phyloP scores from a whole-genome alignment of 768 basidiomycete species.

The Lactarius deliciosus region DNA sequence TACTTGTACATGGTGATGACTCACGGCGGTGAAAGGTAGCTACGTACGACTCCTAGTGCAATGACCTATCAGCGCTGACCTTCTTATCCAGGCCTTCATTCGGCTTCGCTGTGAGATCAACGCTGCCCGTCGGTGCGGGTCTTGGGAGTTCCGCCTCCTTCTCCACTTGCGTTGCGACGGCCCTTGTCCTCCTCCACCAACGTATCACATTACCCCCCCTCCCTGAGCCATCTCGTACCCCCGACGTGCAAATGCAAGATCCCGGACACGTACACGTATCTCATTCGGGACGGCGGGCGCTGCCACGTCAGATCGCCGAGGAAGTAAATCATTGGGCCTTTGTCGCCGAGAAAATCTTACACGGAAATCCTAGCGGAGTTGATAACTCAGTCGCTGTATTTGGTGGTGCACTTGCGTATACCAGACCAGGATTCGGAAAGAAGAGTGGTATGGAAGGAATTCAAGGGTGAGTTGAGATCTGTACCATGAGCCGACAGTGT shows the following conservation, averaged over 20 bases:
- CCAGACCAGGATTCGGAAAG: slow-evolving; percentile 72
- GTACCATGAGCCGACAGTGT: not conserved
- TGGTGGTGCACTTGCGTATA: slow-evolving; percentile 91
- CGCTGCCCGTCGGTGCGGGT: slow-evolving; percentile 92
- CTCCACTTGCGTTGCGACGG: slow-evolving; percentile 81
- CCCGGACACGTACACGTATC: slow-evolving; percentile 60
- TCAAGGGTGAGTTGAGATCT: slow-evolving; percentile 57
- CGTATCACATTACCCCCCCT: slow-evolving; percentile 61
- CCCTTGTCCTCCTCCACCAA: slow-evolving; percentile 72
- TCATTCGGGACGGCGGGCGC: slow-evolving; percentile 62
- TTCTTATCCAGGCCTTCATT: slow-evolving; percentile 59
- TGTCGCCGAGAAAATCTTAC: slow-evolving; percentile 91
- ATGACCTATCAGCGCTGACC: not conserved
- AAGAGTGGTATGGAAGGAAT: slow-evolving; percentile 83
- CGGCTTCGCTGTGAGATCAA: slow-evolving; percentile 80
- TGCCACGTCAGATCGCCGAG: slow-evolving; percentile 65
- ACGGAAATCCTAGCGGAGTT: slow-evolving; percentile 96
- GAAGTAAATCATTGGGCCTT: slow-evolving; percentile 93
- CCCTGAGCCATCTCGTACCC: slow-evolving; percentile 45
- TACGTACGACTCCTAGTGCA: slow-evolving; percentile 22
- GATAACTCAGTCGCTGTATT: slow-evolving; percentile 94
- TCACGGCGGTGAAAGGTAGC: slow-evolving; percentile 55
- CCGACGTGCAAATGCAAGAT: slow-evolving; percentile 33
- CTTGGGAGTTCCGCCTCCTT: slow-evolving; percentile 97
- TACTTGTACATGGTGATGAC: slow-evolving; percentile 89